phyloP scores from a whole-genome alignment of 2,329 filamentous ascomycete genomes.

The Rhynchosporium secalis region DNA sequence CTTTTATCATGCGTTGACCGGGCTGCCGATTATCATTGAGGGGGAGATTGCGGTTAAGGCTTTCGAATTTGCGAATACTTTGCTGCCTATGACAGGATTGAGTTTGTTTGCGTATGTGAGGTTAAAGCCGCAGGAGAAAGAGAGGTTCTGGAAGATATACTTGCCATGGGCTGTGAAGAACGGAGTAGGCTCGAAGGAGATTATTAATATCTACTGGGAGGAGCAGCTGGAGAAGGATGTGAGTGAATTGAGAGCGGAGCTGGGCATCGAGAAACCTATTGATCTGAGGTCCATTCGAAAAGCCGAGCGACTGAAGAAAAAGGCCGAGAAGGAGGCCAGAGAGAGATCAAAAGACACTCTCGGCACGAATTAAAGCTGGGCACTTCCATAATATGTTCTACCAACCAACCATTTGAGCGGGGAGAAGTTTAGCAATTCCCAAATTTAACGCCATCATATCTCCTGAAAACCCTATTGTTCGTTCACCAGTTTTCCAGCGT shows the following conservation, averaged over 20 bases:
- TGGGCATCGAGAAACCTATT: conserved; percentile 86
- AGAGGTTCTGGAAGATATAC: conserved; percentile 72
- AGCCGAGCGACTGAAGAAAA: conserved; percentile 67
- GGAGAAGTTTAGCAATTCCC: background rate
- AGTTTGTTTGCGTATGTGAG: conserved; percentile 71
- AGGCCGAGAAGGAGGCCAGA: conserved; percentile 57
- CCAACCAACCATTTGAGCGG: background rate
- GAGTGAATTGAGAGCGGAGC: conserved; percentile 66
- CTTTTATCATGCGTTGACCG: conserved; percentile 94
- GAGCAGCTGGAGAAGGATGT: conserved; percentile 86
- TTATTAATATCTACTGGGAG: conserved; percentile 98
- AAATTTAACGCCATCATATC: conserved; percentile 9
- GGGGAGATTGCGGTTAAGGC: conserved; percentile 97
- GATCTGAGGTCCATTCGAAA: conserved; percentile 79
- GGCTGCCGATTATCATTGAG: conserved; percentile 87
- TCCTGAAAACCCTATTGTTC: background rate
- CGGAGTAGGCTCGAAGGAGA: conserved; percentile 71
- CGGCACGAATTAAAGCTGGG: conserved; percentile 33
- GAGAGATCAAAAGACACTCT: conserved; percentile 35
- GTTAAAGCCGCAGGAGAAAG: conserved; percentile 62
- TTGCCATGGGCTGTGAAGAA: conserved; percentile 89
- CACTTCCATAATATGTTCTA: conserved; percentile 10
- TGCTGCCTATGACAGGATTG: conserved; percentile 92
- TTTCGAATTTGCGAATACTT: conserved; percentile 93
- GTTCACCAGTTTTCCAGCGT: background rate